Base-by-base conservation (phyloP, 225 moss, liverwort and hornwort species). In the Ulota crispa region DNA sequence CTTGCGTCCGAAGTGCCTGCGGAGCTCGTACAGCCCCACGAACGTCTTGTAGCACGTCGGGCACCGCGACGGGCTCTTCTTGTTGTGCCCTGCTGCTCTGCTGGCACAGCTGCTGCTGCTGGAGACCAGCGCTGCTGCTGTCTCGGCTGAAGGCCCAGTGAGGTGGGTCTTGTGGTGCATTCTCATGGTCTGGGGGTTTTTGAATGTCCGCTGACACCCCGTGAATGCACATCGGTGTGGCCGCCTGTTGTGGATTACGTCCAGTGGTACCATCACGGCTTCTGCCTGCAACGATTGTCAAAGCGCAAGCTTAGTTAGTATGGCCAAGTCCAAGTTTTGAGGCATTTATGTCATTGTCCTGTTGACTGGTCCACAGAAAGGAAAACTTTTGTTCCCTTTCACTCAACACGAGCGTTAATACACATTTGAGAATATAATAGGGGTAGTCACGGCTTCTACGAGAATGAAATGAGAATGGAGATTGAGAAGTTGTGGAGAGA, bases 1-100 rank as follows among this genome's bases (percentile, higher is more conserved):
- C 83, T 93, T 97, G 9, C 96, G 81, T 10, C 96, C 96, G 31
- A 78, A 92, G 73, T 97, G 95, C 16, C 96, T 76, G 54, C 96
- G 78, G 16, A 97, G 87, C 87, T 97, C 96, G 68, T 97, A 97
- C 62, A 97, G 76, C 2, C 96, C 96, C 20, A 97, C 96, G 61
- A 97, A 97, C 0, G 93, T 92, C 77, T 87, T 90, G 76, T 84
- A 86, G 86, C 96, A 97, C 0, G 63, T 80, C 1, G 96, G 96
- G 74, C 96, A 97, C 2, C 92, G 85, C 0, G 92, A 92, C 0
- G 95, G 89, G 62, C 92, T 91, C 80, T 95, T 97, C 90, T 95
- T 97, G 86, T 97, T 97, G 66, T 94, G 91, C 8, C 96, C 93
- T 0, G 95, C 93, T 75, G n/a, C 88, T 93, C 45, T 76, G 42